phyloP scores from a whole-genome alignment of 1,139 yeast species.

The Candida smagusa region DNA sequence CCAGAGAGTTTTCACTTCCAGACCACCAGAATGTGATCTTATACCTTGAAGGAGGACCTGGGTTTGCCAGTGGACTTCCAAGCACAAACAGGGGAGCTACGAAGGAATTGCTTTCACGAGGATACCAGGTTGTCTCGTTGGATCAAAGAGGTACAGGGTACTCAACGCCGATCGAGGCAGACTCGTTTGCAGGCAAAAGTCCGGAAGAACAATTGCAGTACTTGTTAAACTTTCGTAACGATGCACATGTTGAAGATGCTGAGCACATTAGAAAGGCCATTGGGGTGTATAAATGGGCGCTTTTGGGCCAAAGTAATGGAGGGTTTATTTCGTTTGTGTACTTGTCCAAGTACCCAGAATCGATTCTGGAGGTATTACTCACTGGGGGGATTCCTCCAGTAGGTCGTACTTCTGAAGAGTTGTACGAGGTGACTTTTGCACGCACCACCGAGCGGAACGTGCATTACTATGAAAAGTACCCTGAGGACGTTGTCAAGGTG shows the following conservation, averaged over 20 bases:
- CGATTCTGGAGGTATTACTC: constrained; percentile 39
- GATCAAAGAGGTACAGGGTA: constrained; percentile 63
- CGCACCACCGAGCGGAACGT: constrained; percentile 46
- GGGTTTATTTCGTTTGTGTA: constrained; percentile 53
- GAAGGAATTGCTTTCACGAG: constrained; percentile 37
- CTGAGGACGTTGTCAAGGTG: constrained; percentile 41
- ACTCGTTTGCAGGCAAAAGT: constrained; percentile 20
- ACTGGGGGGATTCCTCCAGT: constrained; percentile 62
- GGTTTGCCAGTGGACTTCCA: constrained; percentile 46
- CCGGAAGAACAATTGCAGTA: constrained; percentile 32
- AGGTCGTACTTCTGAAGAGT: constrained; percentile 40
- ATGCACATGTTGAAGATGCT: constrained; percentile 48
- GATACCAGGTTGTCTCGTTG: constrained; percentile 45
- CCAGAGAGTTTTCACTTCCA: constrained; percentile 18
- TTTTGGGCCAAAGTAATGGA: constrained; percentile 57
- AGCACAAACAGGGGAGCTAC: constrained; percentile 31
- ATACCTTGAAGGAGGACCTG: constrained; percentile 61
- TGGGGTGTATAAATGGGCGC: constrained; percentile 43
- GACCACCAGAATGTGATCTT: constrained; percentile 31
- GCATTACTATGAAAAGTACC: constrained; percentile 47
- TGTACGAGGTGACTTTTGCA: constrained; percentile 45
- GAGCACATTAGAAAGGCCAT: constrained; percentile 41
- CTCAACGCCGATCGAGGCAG: constrained; percentile 42
- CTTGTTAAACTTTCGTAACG: constrained; percentile 48
- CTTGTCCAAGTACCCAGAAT: constrained; percentile 41